These are phyloP conservation scores for Pseudogymnoascus sp. DNA, from an alignment of 2,329 filamentous ascomycete genomes.

Conservation along the genomic window DNA sequence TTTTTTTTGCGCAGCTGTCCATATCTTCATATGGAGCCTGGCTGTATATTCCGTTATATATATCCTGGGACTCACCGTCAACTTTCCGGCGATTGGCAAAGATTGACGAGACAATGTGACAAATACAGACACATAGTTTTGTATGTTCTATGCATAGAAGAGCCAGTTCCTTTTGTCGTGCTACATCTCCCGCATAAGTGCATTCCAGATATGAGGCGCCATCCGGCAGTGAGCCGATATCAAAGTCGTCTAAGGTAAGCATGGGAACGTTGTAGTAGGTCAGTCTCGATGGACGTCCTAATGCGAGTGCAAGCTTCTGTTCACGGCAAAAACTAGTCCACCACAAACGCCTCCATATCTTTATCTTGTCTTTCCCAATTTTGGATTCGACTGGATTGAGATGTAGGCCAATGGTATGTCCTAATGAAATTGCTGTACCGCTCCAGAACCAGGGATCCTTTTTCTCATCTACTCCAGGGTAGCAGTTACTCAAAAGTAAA, in stretches of 20 bases:
- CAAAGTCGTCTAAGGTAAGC: slow-evolving; percentile 74
- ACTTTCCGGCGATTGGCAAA: background rate
- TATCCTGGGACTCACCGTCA: background rate
- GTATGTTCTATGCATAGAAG: slow-evolving; percentile 83
- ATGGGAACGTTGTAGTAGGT: slow-evolving; percentile 88
- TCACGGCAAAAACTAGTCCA: slow-evolving; percentile 94
- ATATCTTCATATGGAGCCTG: background rate
- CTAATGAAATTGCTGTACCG: slow-evolving; percentile 82
- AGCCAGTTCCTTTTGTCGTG: slow-evolving; percentile 68
- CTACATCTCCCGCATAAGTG: slow-evolving; percentile 57
- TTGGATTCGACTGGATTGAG: slow-evolving; percentile 66
- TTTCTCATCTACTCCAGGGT: slow-evolving; percentile 87
- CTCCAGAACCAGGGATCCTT: slow-evolving; percentile 98
- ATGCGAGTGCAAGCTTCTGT: slow-evolving; percentile 83
- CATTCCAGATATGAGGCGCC: slow-evolving; percentile 61
- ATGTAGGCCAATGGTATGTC: slow-evolving; percentile 83
- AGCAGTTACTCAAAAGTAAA: slow-evolving; percentile 89
- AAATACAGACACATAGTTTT: slow-evolving; percentile 78
- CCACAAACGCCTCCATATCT: slow-evolving; percentile 87
- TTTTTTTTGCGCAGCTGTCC: background rate
- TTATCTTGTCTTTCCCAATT: slow-evolving; percentile 62
- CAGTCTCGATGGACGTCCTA: slow-evolving; percentile 80
- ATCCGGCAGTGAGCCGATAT: slow-evolving; percentile 62
- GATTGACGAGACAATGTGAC: slow-evolving; percentile 54
- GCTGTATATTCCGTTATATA: background rate